Base-by-base conservation (phyloP, 2,329 filamentous ascomycete genomes). In the Penicillium sp. region DNA sequence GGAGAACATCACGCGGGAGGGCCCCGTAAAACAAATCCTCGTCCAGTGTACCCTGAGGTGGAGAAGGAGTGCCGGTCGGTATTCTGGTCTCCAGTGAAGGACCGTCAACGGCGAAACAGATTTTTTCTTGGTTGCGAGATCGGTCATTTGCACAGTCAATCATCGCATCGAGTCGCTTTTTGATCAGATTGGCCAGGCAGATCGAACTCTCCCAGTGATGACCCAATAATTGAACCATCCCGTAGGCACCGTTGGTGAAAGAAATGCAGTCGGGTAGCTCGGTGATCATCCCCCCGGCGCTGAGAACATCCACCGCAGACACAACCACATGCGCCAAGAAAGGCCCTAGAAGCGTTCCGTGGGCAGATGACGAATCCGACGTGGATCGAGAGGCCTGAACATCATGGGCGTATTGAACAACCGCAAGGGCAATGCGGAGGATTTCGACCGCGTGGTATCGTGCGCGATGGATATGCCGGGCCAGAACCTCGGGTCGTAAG, bases 261-360 rank as follows among this genome's bases (percentile, higher is more conserved):
- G 78, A 73, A 34, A 85, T 73, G 26, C 79, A 70, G 9, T 72
- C 69, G 1, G 74, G 63, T 9, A 86, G 62, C 9, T 76, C 72
- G 0, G 73, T 66, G 5, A 83, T 63, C 1, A 73, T 61, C 1
- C 83, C 81, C 4, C 77, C 79, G 0, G 83, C 79, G 9, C 80
- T 80, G 47, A 87, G 72, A 1, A 86, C 79, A 56, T 89, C 85
- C 32, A 84, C 73, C 0, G 84, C 83, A 41, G 82, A 76, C 32
- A 83, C 70, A 25, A 85, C 76, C 5, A 78, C 76, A 53, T 80
- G 80, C n/a, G 79, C 80, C 13, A 81, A 72, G 52, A 84, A 82
- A 0, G 84, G 82, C n/a, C 76, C 78, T 0, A 80, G 76, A 36
- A 79, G 75, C 4, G 66, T 55, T 47, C 65, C 63, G 28, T 73